Evolutionary conservation across 345 rosid genomes (phyloP).

Genomic region (Balakata baccata): DNA sequence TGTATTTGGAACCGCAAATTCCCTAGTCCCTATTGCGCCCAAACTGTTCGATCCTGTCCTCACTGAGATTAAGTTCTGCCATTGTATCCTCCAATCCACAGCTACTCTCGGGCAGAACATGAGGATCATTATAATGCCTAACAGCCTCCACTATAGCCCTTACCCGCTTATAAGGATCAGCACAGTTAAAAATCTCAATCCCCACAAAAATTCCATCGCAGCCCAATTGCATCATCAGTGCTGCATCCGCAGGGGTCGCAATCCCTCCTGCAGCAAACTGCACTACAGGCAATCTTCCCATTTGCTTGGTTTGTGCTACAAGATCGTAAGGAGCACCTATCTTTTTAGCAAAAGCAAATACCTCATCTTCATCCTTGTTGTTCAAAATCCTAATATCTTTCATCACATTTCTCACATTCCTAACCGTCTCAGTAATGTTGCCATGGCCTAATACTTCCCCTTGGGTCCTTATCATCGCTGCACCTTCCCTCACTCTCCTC

Average conservation of each 20-base stretch:
- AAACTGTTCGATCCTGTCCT: conserved; percentile 44
- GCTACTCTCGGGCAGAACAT: conserved; percentile 28
- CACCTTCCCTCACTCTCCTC: conserved; percentile 52
- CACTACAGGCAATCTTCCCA: conserved; percentile 37
- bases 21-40: conserved; percentile 17
- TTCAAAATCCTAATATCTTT: conserved; percentile 39
- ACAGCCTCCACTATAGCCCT: conserved; percentile 38
- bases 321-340: conserved; percentile 37
- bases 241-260: conserved; percentile 39
- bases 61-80: conserved; percentile 30
- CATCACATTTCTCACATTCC: conserved; percentile 50
- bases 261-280: conserved; percentile 44
- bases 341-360: conserved; percentile 27
- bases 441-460: conserved; percentile 37
- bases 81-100: conserved; percentile 22
- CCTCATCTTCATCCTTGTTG: conserved; percentile 51
- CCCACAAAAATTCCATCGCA: conserved; percentile 42
- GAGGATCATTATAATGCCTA: conserved; percentile 35
- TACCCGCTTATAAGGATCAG: conserved; percentile 28
- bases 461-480: conserved; percentile 43
- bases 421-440: conserved; percentile 35
- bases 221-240: conserved; percentile 43
- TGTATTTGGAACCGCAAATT: neutral
- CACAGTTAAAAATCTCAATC: conserved; percentile 27
- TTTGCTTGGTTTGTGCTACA: conserved; percentile 34